Base-by-base conservation (phyloP, 2,329 filamentous ascomycete genomes). In the Trichoderma citrinoviride region DNA sequence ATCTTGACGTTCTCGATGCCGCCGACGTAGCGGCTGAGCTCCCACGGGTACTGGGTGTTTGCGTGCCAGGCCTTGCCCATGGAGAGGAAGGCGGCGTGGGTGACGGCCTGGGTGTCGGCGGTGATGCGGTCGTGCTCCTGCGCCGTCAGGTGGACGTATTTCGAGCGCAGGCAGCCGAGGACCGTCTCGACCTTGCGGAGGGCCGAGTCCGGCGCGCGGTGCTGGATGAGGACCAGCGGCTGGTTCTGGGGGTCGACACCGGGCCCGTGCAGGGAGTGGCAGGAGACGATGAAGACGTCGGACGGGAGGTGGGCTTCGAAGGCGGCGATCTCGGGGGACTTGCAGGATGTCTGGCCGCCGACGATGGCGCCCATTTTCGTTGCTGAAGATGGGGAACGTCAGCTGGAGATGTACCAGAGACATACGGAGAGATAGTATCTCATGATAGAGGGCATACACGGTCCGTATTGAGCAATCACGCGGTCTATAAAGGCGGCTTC, bases 1-100 rank as follows among this genome's bases (percentile, higher is more conserved):
- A 98, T 97, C 81, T 99, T 99, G 72, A 98, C 94, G 77, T 99
- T 99, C 78, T 99, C 95, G 73, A 99, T 96, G 60, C 95, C 96
- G 65, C 95, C 95, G 4, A 97, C 87, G 77, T 98, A 99, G 68
- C 95, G 92, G n/a, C 89, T 87, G 53, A 94, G 88, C 73, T 98
- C 94, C 95, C 95, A 99, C 0, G 96, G 95, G 72, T 98, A 99
- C 76, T 99, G 92, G 65, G 89, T 86, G 76, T 96, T 96, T 37
- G 93, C 93, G 70, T 93, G 91, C 96, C 96, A 99, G 8, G 95
- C 95, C 68, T 94, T 96, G 68, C 96, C 95, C 95, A 99, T 99
- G 74, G 90, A 92, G 57, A 99, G 82, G 77, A 99, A 99, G 29
- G 96, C 95, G 2, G 93, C 95, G 78, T 99, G 95, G 0, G 95